Percentiles rank a stretch among this genome's conserved stretches.
phyloP scores from a whole-genome alignment of 805 yeast genomes.

The Brettanomyces naardenensis region DNA sequence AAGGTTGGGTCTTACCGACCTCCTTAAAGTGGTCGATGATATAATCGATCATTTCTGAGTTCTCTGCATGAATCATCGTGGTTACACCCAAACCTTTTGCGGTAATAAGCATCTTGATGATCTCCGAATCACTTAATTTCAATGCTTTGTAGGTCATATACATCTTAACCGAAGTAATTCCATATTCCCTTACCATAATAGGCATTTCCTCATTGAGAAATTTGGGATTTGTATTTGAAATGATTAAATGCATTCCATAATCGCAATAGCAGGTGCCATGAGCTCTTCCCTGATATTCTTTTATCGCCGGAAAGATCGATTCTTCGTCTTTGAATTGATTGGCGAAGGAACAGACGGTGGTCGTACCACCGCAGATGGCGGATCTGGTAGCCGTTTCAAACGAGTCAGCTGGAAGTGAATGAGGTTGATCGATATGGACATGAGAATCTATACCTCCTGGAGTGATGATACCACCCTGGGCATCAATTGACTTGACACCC shows the following conservation, averaged over 20 bases:
- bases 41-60: constrained; percentile 33
- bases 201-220: constrained; percentile 23
- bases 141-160: constrained; percentile 39
- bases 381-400: constrained; percentile 37
- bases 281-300: constrained; percentile 22
- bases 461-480: constrained; percentile 38
- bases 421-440: constrained; percentile 38
- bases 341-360: constrained; percentile 40
- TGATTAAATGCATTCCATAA: constrained; percentile 40
- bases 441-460: constrained; percentile 48
- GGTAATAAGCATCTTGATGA: constrained; percentile 30
- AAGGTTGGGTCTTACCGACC: constrained; percentile 32
- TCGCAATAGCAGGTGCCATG: constrained; percentile 33
- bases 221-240: constrained; percentile 19
- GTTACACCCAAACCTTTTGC: constrained; percentile 36
- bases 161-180: constrained; percentile 33
- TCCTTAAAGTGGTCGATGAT: constrained; percentile 28
- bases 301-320: constrained; percentile 14
- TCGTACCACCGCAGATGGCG: constrained; percentile 44
- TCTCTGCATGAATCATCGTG: constrained; percentile 44
- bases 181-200: constrained; percentile 25
- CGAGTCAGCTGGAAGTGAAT: constrained; percentile 36
- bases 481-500: constrained; percentile 27
- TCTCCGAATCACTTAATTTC: constrained; percentile 32
- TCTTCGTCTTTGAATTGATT: constrained; percentile 29